A percentile compares a stretch with the other conserved stretches of the same genome.
Evolutionary conservation across 2,329 filamentous ascomycete genomes (phyloP).

Genomic region (Trichocomaceae sp.): DNA sequence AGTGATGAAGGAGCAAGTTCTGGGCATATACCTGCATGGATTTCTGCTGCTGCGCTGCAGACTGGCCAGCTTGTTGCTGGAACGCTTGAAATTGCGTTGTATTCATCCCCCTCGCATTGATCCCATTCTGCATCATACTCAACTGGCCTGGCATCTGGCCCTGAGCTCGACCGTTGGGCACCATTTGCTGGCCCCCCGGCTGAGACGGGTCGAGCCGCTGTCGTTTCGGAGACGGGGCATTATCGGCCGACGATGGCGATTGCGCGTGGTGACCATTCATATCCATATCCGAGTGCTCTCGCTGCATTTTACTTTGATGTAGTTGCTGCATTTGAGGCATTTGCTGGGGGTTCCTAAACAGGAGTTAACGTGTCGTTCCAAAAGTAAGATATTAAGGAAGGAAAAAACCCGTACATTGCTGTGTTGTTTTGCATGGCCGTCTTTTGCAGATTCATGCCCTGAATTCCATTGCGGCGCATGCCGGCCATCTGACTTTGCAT

Average conservation of each 20-base stretch:
- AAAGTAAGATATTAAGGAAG: too few species aligned
- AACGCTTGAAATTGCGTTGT: conserved; percentile 67
- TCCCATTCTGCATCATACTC: conserved; percentile 55
- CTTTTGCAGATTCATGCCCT: conserved; percentile 52
- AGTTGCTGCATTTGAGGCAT: conserved; percentile 62
- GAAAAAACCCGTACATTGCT: conserved; percentile 28
- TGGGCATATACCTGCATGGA: conserved; percentile 82
- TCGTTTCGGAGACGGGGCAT: conserved; percentile 87
- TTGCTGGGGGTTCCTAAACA: conserved; percentile 46
- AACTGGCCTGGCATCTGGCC: conserved; percentile 64
- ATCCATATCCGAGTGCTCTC: conserved; percentile 81
- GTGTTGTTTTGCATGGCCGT: conserved; percentile 70
- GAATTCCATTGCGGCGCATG: conserved; percentile 50
- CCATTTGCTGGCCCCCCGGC: conserved; percentile 72
- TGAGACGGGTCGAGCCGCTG: conserved; percentile 69
- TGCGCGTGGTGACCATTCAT: conserved; percentile 72
- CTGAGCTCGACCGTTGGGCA: conserved; percentile 65
- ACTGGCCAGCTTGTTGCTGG: conserved; percentile 49
- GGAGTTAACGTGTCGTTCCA: too few species aligned
- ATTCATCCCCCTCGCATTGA: conserved; percentile 68
- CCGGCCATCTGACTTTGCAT: conserved; percentile 50
- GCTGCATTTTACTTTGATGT: conserved; percentile 65
- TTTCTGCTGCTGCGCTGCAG: conserved; percentile 60
- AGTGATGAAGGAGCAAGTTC: conserved; percentile 72
- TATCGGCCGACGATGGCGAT: conserved; percentile 76